These are phyloP conservation scores for Rhazya stricta DNA, from an alignment of 257 asterid species.

Conservation along the genomic window DNA sequence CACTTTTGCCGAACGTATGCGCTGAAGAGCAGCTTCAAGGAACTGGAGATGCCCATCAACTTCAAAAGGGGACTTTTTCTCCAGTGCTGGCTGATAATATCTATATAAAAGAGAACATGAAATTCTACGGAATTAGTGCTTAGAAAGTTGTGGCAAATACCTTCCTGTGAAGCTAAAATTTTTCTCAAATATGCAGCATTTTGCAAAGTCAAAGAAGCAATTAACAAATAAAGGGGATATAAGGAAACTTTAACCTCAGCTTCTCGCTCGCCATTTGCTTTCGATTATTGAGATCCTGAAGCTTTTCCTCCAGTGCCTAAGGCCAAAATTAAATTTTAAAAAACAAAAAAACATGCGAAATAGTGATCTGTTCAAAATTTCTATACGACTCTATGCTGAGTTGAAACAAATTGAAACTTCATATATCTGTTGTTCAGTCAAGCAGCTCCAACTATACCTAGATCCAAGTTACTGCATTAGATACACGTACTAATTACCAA, in stretches of 20 bases:
- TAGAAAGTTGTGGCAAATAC: not conserved
- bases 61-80: not conserved
- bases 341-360: not conserved
- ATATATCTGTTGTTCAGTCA: not conserved
- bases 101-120: not conserved
- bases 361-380: not conserved
- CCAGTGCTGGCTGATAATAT: constrained; percentile 6
- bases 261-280: constrained; percentile 43
- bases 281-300: constrained; percentile 40
- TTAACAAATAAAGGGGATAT: not conserved
- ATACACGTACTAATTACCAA: no score
- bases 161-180: not conserved
- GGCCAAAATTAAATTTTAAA: no score
- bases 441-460: not conserved
- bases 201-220: not conserved
- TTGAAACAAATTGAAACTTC: not conserved
- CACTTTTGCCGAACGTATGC: not conserved
- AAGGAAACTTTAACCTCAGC: constrained; percentile 37
- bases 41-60: not conserved
- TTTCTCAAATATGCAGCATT: not conserved
- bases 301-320: constrained; percentile 51
- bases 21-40: constrained; percentile 3
- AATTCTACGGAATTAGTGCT: not conserved
- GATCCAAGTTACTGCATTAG: not conserved
- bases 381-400: not conserved